A percentile compares a stretch with the other conserved stretches of the same genome.
Evolutionary conservation across 164 flowering plant genomes (phyloP).

Genomic region (Buxus sempervirens): DNA sequence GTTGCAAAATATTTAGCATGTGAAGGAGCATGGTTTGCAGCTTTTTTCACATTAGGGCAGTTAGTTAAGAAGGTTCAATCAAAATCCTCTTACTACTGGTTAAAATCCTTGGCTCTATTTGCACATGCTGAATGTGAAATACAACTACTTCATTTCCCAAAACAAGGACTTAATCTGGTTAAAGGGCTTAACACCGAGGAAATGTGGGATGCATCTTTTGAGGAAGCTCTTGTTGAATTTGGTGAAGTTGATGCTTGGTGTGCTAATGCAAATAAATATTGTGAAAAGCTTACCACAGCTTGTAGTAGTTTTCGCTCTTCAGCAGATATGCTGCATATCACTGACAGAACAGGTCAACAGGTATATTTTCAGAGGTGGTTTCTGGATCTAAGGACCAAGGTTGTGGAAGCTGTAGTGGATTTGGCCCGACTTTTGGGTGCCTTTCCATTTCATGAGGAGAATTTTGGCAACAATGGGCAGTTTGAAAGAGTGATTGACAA

Average conservation of each 20-base stretch:
- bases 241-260: constrained; percentile 11
- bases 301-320: constrained; percentile 29
- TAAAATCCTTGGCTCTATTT: constrained; percentile 44
- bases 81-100: constrained; percentile 44
- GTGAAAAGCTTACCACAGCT: constrained; percentile 29
- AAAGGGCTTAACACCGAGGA: constrained; percentile 20
- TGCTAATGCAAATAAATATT: constrained; percentile 10
- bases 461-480: constrained; percentile 1
- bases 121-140: constrained; percentile 49
- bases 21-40: constrained; percentile 60
- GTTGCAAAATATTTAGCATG: constrained; percentile 58
- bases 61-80: constrained; percentile 41
- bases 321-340: constrained; percentile 27
- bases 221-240: constrained; percentile 16
- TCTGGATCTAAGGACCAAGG: constrained; percentile 44
- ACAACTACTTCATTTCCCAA: constrained; percentile 28
- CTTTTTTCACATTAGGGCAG: constrained; percentile 43
- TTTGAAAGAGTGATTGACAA: constrained; percentile 9
- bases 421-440: constrained; percentile 32
- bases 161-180: constrained; percentile 15
- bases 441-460: constrained; percentile 13
- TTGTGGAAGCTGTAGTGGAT: constrained; percentile 39
- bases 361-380: constrained; percentile 80
- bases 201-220: constrained; percentile 4
- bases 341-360: constrained; percentile 16